Evolutionary conservation across 1,139 yeast genomes (phyloP).

Genomic region (Candida sp.): DNA sequence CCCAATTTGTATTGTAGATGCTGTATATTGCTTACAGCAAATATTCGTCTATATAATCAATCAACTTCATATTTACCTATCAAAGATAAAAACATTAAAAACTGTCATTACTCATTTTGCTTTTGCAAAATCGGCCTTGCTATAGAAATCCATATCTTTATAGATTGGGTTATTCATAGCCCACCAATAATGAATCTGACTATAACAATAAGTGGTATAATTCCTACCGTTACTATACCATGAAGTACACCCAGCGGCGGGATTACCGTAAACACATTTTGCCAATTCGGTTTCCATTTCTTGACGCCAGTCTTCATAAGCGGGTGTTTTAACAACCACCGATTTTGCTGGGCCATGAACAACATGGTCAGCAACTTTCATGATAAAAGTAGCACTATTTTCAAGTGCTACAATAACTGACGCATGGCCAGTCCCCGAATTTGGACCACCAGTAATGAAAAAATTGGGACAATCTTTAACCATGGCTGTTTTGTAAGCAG

Average conservation of each 20-base stretch:
- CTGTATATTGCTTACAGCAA: too few relatives aligned
- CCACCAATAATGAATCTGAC: constrained; percentile 27
- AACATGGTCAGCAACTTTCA: constrained; percentile 23
- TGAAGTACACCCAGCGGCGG: constrained; percentile 42
- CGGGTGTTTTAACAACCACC: constrained; percentile 28
- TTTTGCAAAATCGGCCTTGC: not conserved
- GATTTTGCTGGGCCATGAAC: constrained; percentile 27
- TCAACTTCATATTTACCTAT: too few relatives aligned
- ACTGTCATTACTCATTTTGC: not conserved
- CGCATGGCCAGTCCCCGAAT: constrained; percentile 43
- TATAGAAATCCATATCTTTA: constrained; percentile 13
- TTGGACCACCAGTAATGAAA: constrained; percentile 39
- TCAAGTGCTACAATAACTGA: constrained; percentile 43
- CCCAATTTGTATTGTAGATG: too few relatives aligned
- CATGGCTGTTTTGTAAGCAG: constrained; percentile 36
- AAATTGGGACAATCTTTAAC: constrained; percentile 34
- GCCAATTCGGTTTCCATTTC: constrained; percentile 24
- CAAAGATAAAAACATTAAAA: too few relatives aligned
- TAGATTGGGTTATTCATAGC: constrained; percentile 16
- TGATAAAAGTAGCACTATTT: constrained; percentile 26
- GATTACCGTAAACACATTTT: constrained; percentile 34
- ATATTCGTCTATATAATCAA: too few relatives aligned
- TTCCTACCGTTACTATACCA: constrained; percentile 37
- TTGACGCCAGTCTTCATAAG: constrained; percentile 34
- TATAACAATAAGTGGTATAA: constrained; percentile 25